Conservation (phyloP, 2,329 filamentous ascomycete species). For the Cercospora brassicicola region DNA sequence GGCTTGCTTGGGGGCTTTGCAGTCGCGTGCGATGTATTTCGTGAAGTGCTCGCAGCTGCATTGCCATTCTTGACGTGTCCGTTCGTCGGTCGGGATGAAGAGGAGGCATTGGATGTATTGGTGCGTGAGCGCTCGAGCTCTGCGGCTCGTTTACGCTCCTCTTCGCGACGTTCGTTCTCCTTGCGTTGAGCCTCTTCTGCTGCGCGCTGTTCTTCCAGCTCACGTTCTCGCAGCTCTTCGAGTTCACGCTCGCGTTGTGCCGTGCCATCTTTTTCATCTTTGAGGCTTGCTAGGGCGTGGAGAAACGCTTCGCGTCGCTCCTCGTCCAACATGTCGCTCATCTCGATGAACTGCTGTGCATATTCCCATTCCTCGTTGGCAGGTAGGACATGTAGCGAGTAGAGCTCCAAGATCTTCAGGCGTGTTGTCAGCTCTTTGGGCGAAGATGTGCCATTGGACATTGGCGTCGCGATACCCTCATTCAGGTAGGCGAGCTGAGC, state of each 20-base stretch:
- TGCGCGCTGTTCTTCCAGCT: conserved; percentile 43
- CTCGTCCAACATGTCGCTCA: conserved; percentile 85
- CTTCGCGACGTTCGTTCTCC: conserved; percentile 37
- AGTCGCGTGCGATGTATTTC: conserved; percentile 15
- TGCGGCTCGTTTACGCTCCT: conserved; percentile 37
- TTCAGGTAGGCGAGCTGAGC: conserved; percentile 67
- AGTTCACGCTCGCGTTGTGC: conserved; percentile 63
- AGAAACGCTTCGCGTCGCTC: conserved; percentile 87
- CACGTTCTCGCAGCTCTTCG: conserved; percentile 56
- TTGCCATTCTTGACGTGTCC: conserved; percentile 10
- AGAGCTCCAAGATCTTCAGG: conserved; percentile 91
- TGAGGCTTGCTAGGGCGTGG: conserved; percentile 77
- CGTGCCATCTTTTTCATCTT: conserved; percentile 78
- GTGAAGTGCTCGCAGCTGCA: conserved; percentile 9
- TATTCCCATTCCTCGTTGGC: conserved; percentile 96
- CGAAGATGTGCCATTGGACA: conserved; percentile 49
- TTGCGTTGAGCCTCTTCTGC: conserved; percentile 29
- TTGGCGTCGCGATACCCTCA: conserved; percentile 55
- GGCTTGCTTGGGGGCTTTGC: conserved; percentile 24
- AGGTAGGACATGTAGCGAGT: conserved; percentile 90
- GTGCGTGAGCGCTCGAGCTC: conserved; percentile 28
- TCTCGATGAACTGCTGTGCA: conserved; percentile 82
- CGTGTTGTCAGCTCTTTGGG: conserved; percentile 56
- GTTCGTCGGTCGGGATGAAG: conserved; percentile 11
- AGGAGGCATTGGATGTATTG: conserved; percentile 10